Evolutionary conservation across 2,329 filamentous ascomycete genomes (phyloP).

Genomic region (Penicillium polonicum): DNA sequence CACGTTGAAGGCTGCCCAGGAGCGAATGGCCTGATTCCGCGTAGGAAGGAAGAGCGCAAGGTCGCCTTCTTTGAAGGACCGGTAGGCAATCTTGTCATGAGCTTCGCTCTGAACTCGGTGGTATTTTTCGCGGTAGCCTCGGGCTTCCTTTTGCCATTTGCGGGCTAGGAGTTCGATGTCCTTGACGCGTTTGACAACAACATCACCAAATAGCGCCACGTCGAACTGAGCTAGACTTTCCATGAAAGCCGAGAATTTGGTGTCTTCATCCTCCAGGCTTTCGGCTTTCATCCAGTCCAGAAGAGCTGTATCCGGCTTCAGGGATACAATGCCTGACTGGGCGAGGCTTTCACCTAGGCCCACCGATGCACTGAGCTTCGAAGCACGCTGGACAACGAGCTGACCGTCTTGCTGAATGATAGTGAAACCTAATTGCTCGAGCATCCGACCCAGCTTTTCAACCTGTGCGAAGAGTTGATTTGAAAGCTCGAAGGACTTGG

Average conservation of each 20-base stretch:
- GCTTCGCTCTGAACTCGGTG: conserved; percentile 78
- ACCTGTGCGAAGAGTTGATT: conserved; percentile 80
- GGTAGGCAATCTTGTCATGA: conserved; percentile 94
- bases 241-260: conserved; percentile 74
- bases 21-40: conserved; percentile 86
- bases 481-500: conserved; percentile 77
- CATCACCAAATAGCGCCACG: conserved; percentile 78
- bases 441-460: conserved; percentile 74
- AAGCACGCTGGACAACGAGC: conserved; percentile 73
- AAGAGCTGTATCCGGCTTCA: conserved; percentile 64
- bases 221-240: conserved; percentile 74
- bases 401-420: conserved; percentile 70
- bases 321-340: conserved; percentile 37
- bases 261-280: conserved; percentile 64
- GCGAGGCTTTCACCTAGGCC: conserved; percentile 36
- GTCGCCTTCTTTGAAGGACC: conserved; percentile 94
- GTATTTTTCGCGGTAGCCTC: conserved; percentile 82
- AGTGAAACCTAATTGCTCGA: conserved; percentile 84
- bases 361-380: conserved; percentile 50
- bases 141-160: conserved; percentile 87
- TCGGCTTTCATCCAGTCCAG: conserved; percentile 78
- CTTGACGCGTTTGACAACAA: conserved; percentile 82
- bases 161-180: conserved; percentile 91
- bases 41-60: conserved; percentile 92
- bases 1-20: conserved; percentile 98